phyloP scores from a whole-genome alignment of 345 rosid genomes.

The Euclidium syriacum region DNA sequence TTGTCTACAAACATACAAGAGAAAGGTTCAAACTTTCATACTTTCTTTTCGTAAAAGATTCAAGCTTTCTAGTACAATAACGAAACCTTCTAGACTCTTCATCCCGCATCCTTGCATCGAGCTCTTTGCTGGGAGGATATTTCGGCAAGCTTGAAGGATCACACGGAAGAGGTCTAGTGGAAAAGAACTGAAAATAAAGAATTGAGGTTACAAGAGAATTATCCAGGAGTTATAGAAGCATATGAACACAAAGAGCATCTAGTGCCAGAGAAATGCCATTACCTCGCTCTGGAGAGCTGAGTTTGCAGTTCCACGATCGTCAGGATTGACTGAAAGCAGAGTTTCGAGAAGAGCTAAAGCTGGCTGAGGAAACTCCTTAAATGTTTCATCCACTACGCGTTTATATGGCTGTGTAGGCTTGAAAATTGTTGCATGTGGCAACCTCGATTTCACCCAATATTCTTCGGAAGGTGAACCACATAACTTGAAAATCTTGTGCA shows the following conservation, averaged over 20 bases:
- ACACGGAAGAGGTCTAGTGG: conserved; percentile 82
- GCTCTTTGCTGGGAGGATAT: conserved; percentile 97
- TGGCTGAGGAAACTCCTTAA: conserved; percentile 85
- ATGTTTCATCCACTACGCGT: conserved; percentile 86
- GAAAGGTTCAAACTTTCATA: background rate
- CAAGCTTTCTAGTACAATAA: background rate
- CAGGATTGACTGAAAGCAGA: conserved; percentile 83
- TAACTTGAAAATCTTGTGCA: conserved; percentile 96
- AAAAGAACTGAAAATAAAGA: conserved; percentile 59
- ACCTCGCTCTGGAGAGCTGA: conserved; percentile 86
- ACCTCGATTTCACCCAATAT: conserved; percentile 87
- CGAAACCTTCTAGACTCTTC: conserved; percentile 94
- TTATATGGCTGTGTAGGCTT: conserved; percentile 96
- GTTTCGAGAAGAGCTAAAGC: conserved; percentile 86
- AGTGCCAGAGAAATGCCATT: conserved; percentile 21
- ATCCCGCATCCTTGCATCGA: conserved; percentile 92
- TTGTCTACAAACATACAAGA: conserved; percentile 48
- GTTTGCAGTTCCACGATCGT: conserved; percentile 83
- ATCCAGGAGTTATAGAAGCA: background rate
- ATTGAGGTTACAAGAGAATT: conserved; percentile 1
- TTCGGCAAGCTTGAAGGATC: conserved; percentile 92
- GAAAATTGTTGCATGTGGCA: conserved; percentile 98
- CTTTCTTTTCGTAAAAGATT: background rate
- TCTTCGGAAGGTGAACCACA: conserved; percentile 98
- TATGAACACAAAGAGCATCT: conserved; percentile 25